These are phyloP conservation scores for Umbelopsis sp. DNA, from an alignment of 192 early-diverging fungal genomes.

Conservation along the genomic window DNA sequence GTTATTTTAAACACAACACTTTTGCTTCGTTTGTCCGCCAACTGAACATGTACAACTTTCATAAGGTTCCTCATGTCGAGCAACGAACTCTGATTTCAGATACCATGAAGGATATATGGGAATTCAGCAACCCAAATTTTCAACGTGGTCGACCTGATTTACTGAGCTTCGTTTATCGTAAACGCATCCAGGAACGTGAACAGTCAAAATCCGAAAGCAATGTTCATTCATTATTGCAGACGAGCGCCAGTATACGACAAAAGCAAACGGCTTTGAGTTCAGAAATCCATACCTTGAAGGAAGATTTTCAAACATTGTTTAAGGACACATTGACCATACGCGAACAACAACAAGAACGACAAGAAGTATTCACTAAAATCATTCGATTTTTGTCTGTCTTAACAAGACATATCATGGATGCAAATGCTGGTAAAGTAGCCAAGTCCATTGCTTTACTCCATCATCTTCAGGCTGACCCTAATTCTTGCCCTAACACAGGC, in stretches of 20 bases:
- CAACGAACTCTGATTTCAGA: conserved; percentile 81
- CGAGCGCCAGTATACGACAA: conserved; percentile 79
- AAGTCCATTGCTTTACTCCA: not conserved
- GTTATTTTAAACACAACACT: conserved; percentile 88
- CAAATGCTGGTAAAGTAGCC: not conserved
- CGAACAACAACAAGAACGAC: conserved; percentile 78
- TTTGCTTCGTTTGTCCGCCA: conserved; percentile 88
- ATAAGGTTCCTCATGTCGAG: conserved; percentile 89
- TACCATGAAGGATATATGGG: conserved; percentile 77
- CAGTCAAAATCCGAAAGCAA: conserved; percentile 30
- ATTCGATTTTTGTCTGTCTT: conserved; percentile 77
- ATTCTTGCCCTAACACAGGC: conserved; percentile 11
- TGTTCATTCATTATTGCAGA: conserved; percentile 41
- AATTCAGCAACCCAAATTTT: conserved; percentile 89
- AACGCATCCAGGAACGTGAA: conserved; percentile 55
- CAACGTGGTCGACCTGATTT: conserved; percentile 86
- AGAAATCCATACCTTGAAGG: conserved; percentile 82
- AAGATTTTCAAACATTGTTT: conserved; percentile 86
- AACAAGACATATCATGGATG: not conserved
- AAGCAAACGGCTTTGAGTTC: conserved; percentile 88
- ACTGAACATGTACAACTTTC: conserved; percentile 94
- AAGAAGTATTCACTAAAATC: conserved; percentile 92
- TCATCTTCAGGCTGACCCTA: not conserved
- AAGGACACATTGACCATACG: conserved; percentile 69
- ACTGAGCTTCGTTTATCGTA: conserved; percentile 82